Base-by-base conservation (phyloP, 78 protist genomes). In the Dictyostelium intermedium region DNA sequence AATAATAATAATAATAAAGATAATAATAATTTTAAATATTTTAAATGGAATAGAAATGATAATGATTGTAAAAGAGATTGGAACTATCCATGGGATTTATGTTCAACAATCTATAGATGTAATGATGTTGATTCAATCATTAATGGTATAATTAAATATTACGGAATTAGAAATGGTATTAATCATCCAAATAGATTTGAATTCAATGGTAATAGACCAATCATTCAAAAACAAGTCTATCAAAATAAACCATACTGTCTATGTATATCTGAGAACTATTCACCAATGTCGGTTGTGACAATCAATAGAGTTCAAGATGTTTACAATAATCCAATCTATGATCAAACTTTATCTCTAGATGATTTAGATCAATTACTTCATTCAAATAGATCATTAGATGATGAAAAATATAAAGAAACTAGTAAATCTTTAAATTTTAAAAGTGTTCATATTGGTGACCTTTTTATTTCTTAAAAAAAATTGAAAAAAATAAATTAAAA, bases 291-390 rank as follows among this genome's bases (percentile, higher is more conserved):
- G 1, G 83, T 91, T n/a, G 78, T 91, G 5, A 91, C 95, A 63
- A 72, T 91, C 13, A 91, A 91, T 72, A 20, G 95, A 43, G 95
- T 91, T 39, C 95, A 91, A 82, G 95, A 91, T 43, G 79, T 91
- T 11, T 82, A 73, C 61, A 14, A 39, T 5, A 91, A 91, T 35
- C 87, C 86, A 20, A 37, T 91, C 0, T 91, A 82, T 53, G 63
- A 63, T 0, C 73, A 35, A 41, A 18, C 47, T 1, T 18, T 32
- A 63, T 66, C 87, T 3, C 45, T 89, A 11, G 94, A 89, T 18
- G 47, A 89, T 43, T 45, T 89, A 20, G 77, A 89, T 66, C 81
- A 70, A 69, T 47, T 89, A 25, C 25, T 77, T 27, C 1, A 18
- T 14, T 23, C 35, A 35, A 50, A 43, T 7, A 9, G 16, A 14